phyloP scores from a whole-genome alignment of 148 eudicot genomes.

The Selenicereus undatus region DNA sequence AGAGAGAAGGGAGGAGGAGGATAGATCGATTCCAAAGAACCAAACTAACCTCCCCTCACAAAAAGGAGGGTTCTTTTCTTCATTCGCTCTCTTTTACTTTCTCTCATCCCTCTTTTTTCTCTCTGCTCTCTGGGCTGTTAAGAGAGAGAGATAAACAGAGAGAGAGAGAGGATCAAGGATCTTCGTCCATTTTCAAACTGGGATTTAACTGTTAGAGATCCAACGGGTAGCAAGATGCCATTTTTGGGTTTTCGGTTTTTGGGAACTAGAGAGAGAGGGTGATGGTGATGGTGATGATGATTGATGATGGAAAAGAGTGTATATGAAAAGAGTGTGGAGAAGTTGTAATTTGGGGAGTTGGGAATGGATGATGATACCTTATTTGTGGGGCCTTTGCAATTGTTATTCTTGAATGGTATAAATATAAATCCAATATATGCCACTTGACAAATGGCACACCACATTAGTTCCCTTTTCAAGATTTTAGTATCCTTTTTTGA shows the following conservation, averaged over 20 bases:
- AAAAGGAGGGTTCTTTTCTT: constrained; percentile 27
- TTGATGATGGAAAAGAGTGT: neutral
- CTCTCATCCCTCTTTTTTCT: constrained; percentile 12
- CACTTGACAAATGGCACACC: neutral
- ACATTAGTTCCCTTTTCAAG: neutral
- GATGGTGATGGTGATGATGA: neutral
- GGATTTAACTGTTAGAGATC: constrained; percentile 26
- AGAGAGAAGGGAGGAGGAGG: neutral
- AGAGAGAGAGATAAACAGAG: neutral
- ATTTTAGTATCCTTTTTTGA: too few species aligned
- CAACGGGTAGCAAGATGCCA: constrained; percentile 21
- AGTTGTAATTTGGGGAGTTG: constrained; percentile 1
- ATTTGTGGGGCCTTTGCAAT: constrained; percentile 1
- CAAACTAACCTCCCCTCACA: constrained; percentile 24
- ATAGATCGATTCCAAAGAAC: constrained; percentile 21
- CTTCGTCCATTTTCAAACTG: constrained; percentile 28
- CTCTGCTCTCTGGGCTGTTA: constrained; percentile 17
- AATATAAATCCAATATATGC: neutral
- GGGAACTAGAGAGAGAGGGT: neutral
- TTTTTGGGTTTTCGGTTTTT: constrained; percentile 11
- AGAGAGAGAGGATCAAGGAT: constrained; percentile 30
- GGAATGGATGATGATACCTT: constrained; percentile 21
- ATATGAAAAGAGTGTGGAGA: neutral
- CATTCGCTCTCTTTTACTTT: constrained; percentile 22
- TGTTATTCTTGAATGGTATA: neutral